Evolutionary conservation across 805 yeast genomes (phyloP), one percentile per base, ranked within the genome.

Genomic region (Starmerella floris): DNA sequence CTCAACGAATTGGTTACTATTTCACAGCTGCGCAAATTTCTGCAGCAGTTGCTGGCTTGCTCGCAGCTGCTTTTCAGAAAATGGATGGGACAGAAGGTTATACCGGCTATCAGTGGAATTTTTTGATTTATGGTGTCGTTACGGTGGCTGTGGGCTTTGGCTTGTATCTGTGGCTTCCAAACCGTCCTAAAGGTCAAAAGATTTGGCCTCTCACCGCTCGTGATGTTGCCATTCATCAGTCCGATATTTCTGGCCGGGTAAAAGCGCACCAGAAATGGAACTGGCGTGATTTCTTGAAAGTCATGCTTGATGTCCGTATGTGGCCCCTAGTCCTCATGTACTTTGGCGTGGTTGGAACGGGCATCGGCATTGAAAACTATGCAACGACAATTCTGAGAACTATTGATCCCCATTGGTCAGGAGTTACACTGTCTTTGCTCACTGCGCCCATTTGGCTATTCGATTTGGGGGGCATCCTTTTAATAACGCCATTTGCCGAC

Each of bases 261-360:
- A 34, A 35, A 70, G 64, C 62, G 28, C 61, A 60, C 23, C 66
- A 81, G 41, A 26, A n/a, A 5, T 83, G 91, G 88, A 68, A 68
- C 0, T 64, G 73, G 66, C 64, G 59, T 30, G 88, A 82, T 46
- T 65, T 83, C 25, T 53, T 61, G 33, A 59, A 57, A 8, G 70
- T 83, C 32, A 50, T 81, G 20, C 53, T 66, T 26, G 94, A 84
- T 56, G 55, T 69, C 35, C 68, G 91, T 50, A 66, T 79, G 33
- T 83, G 87, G 87, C 91, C 94, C 1, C 61, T 84, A 45, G 66
- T 82, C 35, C 66, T 83, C 62, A 83, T 83, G 94, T 83, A 83
- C 62, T 84, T 83, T 58, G 95, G 94, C 17, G 94, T 81, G 19
- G 94, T 83, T 22, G 95, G 94, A 37, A 75, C 83, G n/a, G 95